Percentiles rank a stretch among this genome's conserved stretches.
Conservation (phyloP, 345 rosid species). For the Lepidium sativum region DNA sequence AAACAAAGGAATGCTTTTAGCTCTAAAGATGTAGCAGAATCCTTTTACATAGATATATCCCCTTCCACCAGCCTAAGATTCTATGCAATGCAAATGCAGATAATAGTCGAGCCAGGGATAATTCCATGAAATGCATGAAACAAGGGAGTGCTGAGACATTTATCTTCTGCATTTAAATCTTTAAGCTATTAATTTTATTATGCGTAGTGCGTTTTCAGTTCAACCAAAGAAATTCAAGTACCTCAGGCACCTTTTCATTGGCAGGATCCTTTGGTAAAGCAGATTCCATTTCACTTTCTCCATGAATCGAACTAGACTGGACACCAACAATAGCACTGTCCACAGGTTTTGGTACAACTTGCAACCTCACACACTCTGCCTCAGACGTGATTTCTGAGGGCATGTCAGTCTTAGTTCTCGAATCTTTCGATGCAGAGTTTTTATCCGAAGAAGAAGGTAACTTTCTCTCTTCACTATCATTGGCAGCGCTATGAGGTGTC, state of each 20-base stretch:
- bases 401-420: conserved; percentile 18
- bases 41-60: background rate
- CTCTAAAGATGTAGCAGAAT: background rate
- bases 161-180: background rate
- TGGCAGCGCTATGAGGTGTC: conserved; percentile 24
- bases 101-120: background rate
- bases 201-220: background rate
- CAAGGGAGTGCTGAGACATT: background rate
- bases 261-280: conserved; percentile 13
- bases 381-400: conserved; percentile 26
- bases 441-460: conserved; percentile 14
- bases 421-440: conserved; percentile 24
- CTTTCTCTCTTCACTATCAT: conserved; percentile 26
- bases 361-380: conserved; percentile 26
- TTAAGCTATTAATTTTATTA: background rate
- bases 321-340: conserved; percentile 28
- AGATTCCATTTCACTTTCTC: conserved; percentile 17
- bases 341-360: conserved; percentile 23
- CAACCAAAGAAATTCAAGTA: background rate
- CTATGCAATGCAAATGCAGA: background rate
- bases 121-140: background rate
- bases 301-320: conserved; percentile 22
- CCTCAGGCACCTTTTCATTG: conserved; percentile 20
- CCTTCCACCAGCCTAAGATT: background rate
- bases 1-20: background rate